Evolutionary conservation across 148 eudicot species (phyloP).

Genomic region (Polygonum maritimum): DNA sequence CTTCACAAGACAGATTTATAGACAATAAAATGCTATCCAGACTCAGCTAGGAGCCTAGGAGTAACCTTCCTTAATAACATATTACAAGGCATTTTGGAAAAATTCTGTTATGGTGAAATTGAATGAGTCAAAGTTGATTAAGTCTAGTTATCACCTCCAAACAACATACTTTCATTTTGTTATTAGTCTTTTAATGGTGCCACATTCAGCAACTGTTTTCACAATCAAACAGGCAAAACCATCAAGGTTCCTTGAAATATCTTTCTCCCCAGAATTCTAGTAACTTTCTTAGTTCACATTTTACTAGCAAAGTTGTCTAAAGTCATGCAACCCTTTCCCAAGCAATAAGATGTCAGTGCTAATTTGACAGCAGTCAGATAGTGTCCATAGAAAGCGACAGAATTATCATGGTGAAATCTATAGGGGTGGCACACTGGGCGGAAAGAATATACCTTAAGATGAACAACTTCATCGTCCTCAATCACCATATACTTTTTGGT

Average conservation of each 20-base stretch:
- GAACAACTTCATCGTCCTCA: slow-evolving; percentile 94
- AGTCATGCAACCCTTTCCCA: neutral
- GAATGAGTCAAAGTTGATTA: neutral
- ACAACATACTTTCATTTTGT: neutral
- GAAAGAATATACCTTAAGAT: slow-evolving; percentile 62
- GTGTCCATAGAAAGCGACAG: neutral
- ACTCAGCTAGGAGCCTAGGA: neutral
- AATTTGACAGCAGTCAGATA: neutral
- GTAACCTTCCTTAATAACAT: neutral
- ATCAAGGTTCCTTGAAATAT: neutral
- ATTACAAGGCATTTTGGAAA: neutral
- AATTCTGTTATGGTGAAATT: neutral
- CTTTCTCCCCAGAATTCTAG: neutral
- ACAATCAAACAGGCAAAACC: neutral
- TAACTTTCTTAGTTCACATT: neutral
- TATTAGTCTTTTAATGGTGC: neutral
- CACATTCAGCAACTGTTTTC: neutral
- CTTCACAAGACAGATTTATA: neutral
- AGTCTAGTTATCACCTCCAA: neutral
- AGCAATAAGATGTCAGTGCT: neutral
- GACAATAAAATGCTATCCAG: neutral
- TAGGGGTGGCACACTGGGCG: neutral
- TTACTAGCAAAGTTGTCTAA: neutral
- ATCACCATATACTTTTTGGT: slow-evolving; percentile 87
- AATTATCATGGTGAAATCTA: neutral